phyloP scores from a whole-genome alignment of 176 grass and related monocot species.

The Saccharum officinarum region DNA sequence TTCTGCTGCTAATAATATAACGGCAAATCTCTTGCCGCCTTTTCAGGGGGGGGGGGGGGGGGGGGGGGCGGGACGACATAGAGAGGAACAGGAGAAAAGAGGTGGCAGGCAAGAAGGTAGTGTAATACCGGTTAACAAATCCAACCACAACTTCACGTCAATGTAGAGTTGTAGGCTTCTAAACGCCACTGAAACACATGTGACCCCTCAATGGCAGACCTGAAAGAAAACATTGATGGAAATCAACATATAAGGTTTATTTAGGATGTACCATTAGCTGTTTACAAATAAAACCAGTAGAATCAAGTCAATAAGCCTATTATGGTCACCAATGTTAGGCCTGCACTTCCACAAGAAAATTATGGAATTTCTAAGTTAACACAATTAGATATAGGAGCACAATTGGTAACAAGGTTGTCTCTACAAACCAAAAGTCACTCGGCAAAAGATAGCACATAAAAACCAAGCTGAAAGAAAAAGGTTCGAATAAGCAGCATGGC shows the following conservation, averaged over 20 bases:
- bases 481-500: not conserved
- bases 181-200: constrained; percentile 30
- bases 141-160: constrained; percentile 4
- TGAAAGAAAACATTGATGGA: constrained; percentile 25
- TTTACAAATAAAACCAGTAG: not conserved
- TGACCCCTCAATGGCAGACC: constrained; percentile 27
- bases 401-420: not conserved
- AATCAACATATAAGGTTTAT: constrained; percentile 27
- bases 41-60: not conserved
- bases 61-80: no score
- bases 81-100: not conserved
- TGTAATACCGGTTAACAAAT: constrained; percentile 40
- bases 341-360: not conserved
- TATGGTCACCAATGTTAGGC: constrained; percentile 3
- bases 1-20: not conserved
- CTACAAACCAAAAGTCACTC: not conserved
- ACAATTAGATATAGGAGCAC: not conserved
- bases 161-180: constrained; percentile 27
- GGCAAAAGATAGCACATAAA: not conserved
- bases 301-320: not conserved
- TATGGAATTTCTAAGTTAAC: not conserved
- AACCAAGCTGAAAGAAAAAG: not conserved
- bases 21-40: not conserved
- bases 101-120: not conserved
- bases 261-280: not conserved